Percentiles rank a stretch among this genome's conserved stretches.
Evolutionary conservation across 805 yeast genomes (phyloP).

Genomic region (Metschnikowia anglica): DNA sequence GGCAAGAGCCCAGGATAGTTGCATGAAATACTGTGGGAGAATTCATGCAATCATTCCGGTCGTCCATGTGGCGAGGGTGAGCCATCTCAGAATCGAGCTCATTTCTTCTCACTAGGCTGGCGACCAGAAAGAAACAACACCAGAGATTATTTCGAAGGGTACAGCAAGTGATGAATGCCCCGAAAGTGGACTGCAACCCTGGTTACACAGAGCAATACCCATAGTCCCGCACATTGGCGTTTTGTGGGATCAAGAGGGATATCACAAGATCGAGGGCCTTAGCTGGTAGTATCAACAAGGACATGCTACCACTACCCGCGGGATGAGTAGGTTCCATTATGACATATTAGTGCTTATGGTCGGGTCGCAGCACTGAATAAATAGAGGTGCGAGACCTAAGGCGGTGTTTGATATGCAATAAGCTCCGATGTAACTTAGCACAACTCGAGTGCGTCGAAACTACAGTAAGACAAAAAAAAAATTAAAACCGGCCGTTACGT

Average conservation of each 20-base stretch:
- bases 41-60: slow-evolving; percentile 22
- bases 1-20: not conserved
- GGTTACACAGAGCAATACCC: not conserved
- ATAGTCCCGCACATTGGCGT: not conserved
- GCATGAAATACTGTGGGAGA: slow-evolving; percentile 21
- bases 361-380: not conserved
- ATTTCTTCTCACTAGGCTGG: slow-evolving; percentile 29
- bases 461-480: not conserved
- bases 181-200: not conserved
- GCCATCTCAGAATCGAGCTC: slow-evolving; percentile 29
- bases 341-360: not conserved
- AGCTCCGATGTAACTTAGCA: not conserved
- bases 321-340: not conserved
- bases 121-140: slow-evolving; percentile 19
- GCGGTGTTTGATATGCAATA: no score
- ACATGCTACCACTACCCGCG: slow-evolving; percentile 2
- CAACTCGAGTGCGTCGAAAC: no score
- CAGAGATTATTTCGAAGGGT: slow-evolving; percentile 24
- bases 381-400: not conserved
- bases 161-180: slow-evolving; percentile 25
- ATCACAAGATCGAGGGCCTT: slow-evolving; percentile 7
- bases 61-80: slow-evolving; percentile 22
- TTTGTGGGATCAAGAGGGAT: not conserved
- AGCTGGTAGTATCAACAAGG: slow-evolving; percentile 10
- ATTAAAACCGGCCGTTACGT: slow-evolving; percentile 8